These are phyloP conservation scores for Monilinia fructicola DNA, from an alignment of 2,329 filamentous ascomycete genomes.

Conservation along the genomic window DNA sequence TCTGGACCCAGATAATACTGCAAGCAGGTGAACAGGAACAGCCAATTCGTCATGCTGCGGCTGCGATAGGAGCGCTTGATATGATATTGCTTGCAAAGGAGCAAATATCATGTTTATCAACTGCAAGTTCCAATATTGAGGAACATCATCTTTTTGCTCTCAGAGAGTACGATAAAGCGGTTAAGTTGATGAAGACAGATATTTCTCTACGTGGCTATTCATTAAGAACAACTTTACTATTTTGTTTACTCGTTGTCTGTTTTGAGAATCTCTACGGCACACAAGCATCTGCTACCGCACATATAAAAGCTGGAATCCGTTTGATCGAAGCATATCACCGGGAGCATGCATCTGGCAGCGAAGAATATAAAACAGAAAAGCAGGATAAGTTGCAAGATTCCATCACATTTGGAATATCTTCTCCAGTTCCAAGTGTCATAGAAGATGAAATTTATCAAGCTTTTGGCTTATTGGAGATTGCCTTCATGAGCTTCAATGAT, in stretches of 20 bases:
- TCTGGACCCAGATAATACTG: background rate
- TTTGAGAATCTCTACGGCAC: constrained; percentile 7
- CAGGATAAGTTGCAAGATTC: background rate
- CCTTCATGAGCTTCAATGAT: background rate
- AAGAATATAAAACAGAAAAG: background rate
- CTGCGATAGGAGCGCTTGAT: constrained; percentile 15
- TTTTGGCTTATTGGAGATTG: constrained; percentile 6
- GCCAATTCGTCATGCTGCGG: constrained; percentile 4
- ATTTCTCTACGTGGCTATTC: background rate
- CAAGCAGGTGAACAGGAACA: constrained; percentile 4
- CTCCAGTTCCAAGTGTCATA: constrained; percentile 9
- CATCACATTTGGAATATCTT: constrained; percentile 11
- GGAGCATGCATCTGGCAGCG: background rate
- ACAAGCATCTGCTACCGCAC: background rate
- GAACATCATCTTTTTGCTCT: background rate
- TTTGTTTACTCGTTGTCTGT: constrained; percentile 10
- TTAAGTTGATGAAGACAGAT: background rate
- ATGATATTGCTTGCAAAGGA: constrained; percentile 3
- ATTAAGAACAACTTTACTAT: constrained; percentile 2
- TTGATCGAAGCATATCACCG: constrained; percentile 2
- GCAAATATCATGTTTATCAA: background rate
- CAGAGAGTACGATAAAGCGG: background rate
- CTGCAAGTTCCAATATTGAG: background rate
- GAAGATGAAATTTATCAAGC: constrained; percentile 14
- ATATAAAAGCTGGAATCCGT: background rate